A percentile compares a stretch with the other conserved stretches of the same genome.
Conservation (phyloP, 805 yeast species). For the Deakozyma indianensis region DNA sequence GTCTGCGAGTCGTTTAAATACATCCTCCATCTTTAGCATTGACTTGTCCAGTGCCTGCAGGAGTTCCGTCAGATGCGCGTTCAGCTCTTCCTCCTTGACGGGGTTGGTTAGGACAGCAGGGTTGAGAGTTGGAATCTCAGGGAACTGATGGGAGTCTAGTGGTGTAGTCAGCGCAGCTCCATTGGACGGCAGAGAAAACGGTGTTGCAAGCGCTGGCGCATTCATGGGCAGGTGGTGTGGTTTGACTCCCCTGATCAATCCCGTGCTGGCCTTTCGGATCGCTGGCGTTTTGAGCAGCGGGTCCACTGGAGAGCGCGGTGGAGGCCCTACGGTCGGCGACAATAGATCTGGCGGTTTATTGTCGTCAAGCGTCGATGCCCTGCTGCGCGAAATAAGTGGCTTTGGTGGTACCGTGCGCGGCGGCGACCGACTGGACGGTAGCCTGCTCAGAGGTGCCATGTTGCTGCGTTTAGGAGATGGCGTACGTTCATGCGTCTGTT, state of each 20-base stretch:
- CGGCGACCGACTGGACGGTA: constrained; percentile 12
- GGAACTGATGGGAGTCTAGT: constrained; percentile 11
- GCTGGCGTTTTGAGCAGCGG: not conserved
- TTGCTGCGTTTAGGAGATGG: constrained; percentile 32
- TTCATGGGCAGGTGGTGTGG: constrained; percentile 3
- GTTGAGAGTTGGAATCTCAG: constrained; percentile 21
- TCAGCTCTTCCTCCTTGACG: constrained; percentile 20
- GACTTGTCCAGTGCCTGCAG: constrained; percentile 18
- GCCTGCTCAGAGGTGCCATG: constrained; percentile 18
- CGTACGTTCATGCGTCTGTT: constrained; percentile 19
- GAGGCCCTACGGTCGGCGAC: not conserved
- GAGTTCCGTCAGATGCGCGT: constrained; percentile 19
- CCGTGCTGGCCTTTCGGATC: constrained; percentile 7
- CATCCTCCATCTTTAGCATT: constrained; percentile 1
- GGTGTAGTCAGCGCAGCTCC: constrained; percentile 4
- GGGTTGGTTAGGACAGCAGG: constrained; percentile 23
- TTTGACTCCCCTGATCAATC: constrained; percentile 3
- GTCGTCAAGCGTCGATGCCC: not conserved
- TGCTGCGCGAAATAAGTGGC: not conserved
- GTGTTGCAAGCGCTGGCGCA: constrained; percentile 4
- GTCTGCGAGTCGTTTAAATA: not conserved
- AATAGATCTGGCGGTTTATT: constrained; percentile 1
- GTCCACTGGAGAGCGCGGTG: not conserved
- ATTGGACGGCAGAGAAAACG: constrained; percentile 3
- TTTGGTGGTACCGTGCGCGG: constrained; percentile 7